Conservation (phyloP, 2,329 filamentous ascomycete species). For the Aspergillus sp. region DNA sequence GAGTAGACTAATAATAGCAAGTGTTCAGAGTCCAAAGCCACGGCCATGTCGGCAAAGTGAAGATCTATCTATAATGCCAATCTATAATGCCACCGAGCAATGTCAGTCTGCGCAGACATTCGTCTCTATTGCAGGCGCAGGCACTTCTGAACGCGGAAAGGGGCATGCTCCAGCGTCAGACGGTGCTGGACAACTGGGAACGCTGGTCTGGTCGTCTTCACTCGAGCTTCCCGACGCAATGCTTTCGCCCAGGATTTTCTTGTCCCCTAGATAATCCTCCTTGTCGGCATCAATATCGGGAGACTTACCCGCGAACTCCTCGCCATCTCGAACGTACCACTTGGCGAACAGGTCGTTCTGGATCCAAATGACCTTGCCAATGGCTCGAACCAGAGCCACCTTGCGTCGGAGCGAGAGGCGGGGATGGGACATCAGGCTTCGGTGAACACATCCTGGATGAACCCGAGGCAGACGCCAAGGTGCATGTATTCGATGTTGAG, state of each 20-base stretch:
- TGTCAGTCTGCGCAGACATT: slow-evolving; percentile 15
- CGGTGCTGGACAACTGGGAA: slow-evolving; percentile 13
- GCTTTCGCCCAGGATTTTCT: slow-evolving; percentile 41
- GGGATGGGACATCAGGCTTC: slow-evolving; percentile 68
- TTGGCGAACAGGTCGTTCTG: slow-evolving; percentile 81
- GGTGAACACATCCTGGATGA: slow-evolving; percentile 67
- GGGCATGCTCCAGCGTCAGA: slow-evolving; percentile 18
- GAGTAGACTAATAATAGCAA: no score
- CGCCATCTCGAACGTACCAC: slow-evolving; percentile 64
- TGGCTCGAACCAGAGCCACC: slow-evolving; percentile 62
- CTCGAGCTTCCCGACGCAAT: slow-evolving; percentile 15
- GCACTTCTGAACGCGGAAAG: slow-evolving; percentile 14
- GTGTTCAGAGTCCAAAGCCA: no score
- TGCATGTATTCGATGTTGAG: slow-evolving; percentile 75
- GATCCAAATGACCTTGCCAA: slow-evolving; percentile 78
- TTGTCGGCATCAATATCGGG: slow-evolving; percentile 41
- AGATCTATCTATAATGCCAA: slow-evolving; percentile 1
- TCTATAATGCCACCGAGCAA: neutral
- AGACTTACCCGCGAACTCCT: slow-evolving; percentile 45
- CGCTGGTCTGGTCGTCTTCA: slow-evolving; percentile 22
- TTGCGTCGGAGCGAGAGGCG: slow-evolving; percentile 58
- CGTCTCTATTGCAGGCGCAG: slow-evolving; percentile 10
- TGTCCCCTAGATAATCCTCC: slow-evolving; percentile 57
- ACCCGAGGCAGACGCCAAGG: slow-evolving; percentile 61
- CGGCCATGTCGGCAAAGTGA: no score